Percentiles rank a stretch among this genome's conserved stretches.
Conservation (phyloP, 1,284 basidiomycete genomes). For the Ustilago nuda region DNA sequence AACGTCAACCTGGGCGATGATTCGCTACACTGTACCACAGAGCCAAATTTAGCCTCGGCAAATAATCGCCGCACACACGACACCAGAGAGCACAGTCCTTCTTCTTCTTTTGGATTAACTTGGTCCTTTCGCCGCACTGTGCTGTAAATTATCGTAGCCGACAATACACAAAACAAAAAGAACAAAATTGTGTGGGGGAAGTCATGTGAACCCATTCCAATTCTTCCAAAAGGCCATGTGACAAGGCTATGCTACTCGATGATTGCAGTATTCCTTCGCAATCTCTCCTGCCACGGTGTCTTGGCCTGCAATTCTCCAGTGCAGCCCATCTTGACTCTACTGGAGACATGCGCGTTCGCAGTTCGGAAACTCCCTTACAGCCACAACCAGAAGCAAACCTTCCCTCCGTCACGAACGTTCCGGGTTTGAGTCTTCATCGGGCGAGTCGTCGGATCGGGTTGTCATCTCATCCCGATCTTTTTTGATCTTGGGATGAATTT, state of each 20-base stretch:
- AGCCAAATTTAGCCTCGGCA: background rate
- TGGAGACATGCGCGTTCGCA: conserved; percentile 5
- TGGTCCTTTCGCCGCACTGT: background rate
- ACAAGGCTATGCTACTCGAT: background rate
- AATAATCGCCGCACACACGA: too few species aligned
- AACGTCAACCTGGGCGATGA: conserved; percentile 3
- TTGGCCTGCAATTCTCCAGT: background rate
- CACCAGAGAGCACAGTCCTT: too few species aligned
- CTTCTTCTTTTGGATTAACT: too few species aligned
- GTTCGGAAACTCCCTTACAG: background rate
- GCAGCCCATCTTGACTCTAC: background rate
- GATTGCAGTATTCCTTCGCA: background rate
- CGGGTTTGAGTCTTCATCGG: too few species aligned
- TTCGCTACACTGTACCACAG: background rate
- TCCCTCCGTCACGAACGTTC: background rate
- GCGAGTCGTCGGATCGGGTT: background rate
- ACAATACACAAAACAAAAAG: background rate
- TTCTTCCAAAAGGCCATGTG: conserved; percentile 10
- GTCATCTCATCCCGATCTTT: background rate
- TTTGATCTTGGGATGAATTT: background rate
- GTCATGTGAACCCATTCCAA: background rate
- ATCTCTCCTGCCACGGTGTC: background rate
- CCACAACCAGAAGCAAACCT: background rate
- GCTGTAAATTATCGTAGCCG: background rate
- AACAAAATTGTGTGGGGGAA: background rate